phyloP scores from a whole-genome alignment of 805 yeast genomes.

The Lipomyces japonicus region DNA sequence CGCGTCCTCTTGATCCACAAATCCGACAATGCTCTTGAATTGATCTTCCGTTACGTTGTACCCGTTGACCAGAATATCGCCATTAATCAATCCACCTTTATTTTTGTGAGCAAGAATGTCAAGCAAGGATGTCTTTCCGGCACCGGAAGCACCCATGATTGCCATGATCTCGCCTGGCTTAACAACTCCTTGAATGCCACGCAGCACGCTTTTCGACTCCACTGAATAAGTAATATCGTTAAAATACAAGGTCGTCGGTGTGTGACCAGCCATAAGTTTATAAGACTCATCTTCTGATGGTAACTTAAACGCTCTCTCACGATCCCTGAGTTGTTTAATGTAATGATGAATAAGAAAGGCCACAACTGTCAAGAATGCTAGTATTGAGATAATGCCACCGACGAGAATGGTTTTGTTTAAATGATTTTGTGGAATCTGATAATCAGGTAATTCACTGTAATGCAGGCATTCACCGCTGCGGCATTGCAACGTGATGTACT shows the following conservation, averaged over 20 bases:
- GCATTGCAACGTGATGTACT: slow-evolving; percentile 76
- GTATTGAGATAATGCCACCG: slow-evolving; percentile 10
- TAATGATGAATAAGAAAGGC: slow-evolving; percentile 26
- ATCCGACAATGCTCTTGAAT: slow-evolving; percentile 72
- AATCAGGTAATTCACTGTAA: slow-evolving; percentile 89
- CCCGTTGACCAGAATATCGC: slow-evolving; percentile 77
- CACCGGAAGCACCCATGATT: slow-evolving; percentile 98
- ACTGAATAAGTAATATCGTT: slow-evolving; percentile 65
- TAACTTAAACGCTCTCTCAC: slow-evolving; percentile 16
- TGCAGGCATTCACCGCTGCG: slow-evolving; percentile 88
- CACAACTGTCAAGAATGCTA: slow-evolving; percentile 24
- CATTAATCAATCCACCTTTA: slow-evolving; percentile 67
- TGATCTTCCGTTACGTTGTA: slow-evolving; percentile 39
- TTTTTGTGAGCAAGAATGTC: slow-evolving; percentile 88
- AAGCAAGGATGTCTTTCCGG: slow-evolving; percentile 91
- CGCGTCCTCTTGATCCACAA: slow-evolving; percentile 94
- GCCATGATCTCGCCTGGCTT: slow-evolving; percentile 89
- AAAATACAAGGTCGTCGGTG: slow-evolving; percentile 73
- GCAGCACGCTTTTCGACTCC: slow-evolving; percentile 51
- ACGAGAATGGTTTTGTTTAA: slow-evolving; percentile 27
- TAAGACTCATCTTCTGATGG: slow-evolving; percentile 43
- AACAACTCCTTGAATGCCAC: slow-evolving; percentile 67
- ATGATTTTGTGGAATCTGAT: slow-evolving; percentile 56
- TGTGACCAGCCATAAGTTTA: slow-evolving; percentile 51
- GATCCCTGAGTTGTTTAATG: slow-evolving; percentile 15